A percentile compares a stretch with the other conserved stretches of the same genome.
phyloP scores from a whole-genome alignment of 257 asterid genomes.

The Henckelia pumila region DNA sequence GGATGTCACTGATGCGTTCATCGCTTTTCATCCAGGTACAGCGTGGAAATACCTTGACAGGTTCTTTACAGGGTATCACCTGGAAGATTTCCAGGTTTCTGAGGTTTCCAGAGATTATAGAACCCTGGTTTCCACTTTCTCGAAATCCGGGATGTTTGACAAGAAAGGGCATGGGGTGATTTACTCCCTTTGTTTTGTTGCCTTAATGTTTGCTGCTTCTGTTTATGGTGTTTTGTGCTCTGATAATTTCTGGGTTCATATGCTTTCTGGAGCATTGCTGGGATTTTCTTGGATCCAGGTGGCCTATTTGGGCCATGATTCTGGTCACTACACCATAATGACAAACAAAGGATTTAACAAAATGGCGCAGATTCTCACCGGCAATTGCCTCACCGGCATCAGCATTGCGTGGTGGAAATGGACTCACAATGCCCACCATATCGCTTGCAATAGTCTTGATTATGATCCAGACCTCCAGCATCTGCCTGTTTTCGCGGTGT shows the following conservation, averaged over 20 bases:
- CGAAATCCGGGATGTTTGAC: constrained; percentile 42
- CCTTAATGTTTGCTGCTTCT: constrained; percentile 20
- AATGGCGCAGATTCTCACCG: constrained; percentile 60
- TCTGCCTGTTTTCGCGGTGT: constrained; percentile 78
- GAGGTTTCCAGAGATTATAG: constrained; percentile 47
- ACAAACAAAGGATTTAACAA: constrained; percentile 42
- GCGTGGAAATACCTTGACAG: constrained; percentile 45
- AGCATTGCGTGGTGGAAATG: constrained; percentile 99
- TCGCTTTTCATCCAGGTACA: constrained; percentile 48
- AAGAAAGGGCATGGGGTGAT: constrained; percentile 45
- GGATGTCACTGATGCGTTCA: constrained; percentile 50
- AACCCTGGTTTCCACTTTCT: constrained; percentile 29
- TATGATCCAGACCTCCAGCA: constrained; percentile 93
- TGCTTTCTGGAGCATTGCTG: constrained; percentile 36
- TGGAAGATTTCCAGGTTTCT: constrained; percentile 39
- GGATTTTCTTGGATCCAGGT: constrained; percentile 47
- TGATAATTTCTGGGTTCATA: constrained; percentile 29
- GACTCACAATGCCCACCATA: constrained; percentile 91
- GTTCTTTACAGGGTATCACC: constrained; percentile 38
- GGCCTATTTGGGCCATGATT: constrained; percentile 84
- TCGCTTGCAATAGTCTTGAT: constrained; percentile 80
- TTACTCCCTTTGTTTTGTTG: constrained; percentile 25
- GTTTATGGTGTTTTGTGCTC: constrained; percentile 36
- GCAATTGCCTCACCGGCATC: constrained; percentile 84
- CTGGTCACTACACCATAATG: constrained; percentile 88